These are phyloP conservation scores for Raphanus hybrid DNA, from an alignment of 441 rosid species.

Conservation along the genomic window DNA sequence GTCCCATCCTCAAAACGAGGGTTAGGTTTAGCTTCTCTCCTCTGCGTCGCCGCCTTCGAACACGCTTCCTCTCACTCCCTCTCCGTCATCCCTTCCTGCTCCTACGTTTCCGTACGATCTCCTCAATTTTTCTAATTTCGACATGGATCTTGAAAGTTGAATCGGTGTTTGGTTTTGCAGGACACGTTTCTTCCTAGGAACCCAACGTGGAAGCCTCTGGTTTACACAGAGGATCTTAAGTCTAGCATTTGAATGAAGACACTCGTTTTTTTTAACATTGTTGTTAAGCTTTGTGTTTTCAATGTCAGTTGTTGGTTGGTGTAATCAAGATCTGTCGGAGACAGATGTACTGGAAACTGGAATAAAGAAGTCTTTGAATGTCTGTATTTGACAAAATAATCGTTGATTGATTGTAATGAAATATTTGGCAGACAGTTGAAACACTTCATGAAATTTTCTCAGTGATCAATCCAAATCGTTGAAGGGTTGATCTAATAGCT, in stretches of 20 bases:
- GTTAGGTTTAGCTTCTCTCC: conserved; percentile 77
- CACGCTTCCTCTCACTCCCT: conserved; percentile 73
- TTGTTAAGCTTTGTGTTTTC: neutral
- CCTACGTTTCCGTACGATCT: conserved; percentile 67
- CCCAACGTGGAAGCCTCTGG: conserved; percentile 59
- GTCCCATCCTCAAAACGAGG: conserved; percentile 83
- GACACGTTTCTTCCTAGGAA: conserved; percentile 78
- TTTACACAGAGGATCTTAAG: conserved; percentile 51
- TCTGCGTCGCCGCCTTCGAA: conserved; percentile 70
- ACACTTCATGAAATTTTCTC: neutral
- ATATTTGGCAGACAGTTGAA: neutral
- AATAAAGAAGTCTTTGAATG: neutral
- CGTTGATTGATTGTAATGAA: conserved; percentile 4
- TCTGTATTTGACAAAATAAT: neutral
- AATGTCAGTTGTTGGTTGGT: neutral
- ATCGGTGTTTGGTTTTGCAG: conserved; percentile 42
- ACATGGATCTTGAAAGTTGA: neutral
- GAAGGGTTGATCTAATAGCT: no score
- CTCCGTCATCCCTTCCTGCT: conserved; percentile 73
- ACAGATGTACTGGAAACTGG: neutral
- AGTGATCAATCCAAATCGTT: neutral
- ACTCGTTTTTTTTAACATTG: neutral
- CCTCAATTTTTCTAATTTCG: neutral
- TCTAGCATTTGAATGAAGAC: conserved; percentile 46
- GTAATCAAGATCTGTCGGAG: neutral